Percentiles rank a stretch among this genome's conserved stretches.
Conservation (phyloP, 2,329 filamentous ascomycete genomes). For the Colletotrichum cuscutae region DNA sequence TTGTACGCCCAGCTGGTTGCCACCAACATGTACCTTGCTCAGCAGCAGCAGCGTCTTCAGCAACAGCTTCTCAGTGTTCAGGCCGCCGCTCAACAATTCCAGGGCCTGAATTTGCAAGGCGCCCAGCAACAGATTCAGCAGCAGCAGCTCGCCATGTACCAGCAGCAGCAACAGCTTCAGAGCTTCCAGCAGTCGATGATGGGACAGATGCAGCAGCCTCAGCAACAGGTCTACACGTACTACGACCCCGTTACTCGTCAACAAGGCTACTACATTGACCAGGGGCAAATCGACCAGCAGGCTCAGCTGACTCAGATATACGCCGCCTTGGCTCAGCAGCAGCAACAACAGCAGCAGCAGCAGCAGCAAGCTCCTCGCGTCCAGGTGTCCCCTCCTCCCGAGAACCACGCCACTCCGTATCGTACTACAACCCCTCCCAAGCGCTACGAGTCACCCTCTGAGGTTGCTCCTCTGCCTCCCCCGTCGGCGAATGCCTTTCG, state of each 20-base stretch:
- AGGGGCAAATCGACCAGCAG: constrained; percentile 62
- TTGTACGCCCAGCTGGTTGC: constrained; percentile 90
- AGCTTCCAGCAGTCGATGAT: constrained; percentile 57
- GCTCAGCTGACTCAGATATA: constrained; percentile 43
- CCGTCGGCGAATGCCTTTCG: constrained; percentile 93
- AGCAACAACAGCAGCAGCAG: constrained; percentile 55
- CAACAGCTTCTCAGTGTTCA: constrained; percentile 90
- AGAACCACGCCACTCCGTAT: constrained; percentile 59
- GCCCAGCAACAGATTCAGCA: constrained; percentile 58
- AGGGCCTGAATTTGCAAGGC: constrained; percentile 76
- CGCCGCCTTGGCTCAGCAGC: constrained; percentile 42
- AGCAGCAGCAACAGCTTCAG: constrained; percentile 54
- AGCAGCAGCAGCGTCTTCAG: constrained; percentile 94
- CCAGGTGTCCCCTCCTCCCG: constrained; percentile 83
- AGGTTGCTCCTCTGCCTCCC: constrained; percentile 78
- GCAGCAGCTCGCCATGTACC: constrained; percentile 55
- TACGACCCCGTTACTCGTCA: constrained; percentile 90
- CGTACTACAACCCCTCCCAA: constrained; percentile 76
- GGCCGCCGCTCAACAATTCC: constrained; percentile 83
- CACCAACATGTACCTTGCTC: constrained; percentile 90
- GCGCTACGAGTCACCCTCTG: constrained; percentile 75
- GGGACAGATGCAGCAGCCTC: constrained; percentile 68
- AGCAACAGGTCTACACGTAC: constrained; percentile 82
- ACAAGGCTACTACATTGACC: constrained; percentile 82
- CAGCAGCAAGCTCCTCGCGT: constrained; percentile 74